Evolutionary conservation across 75 land plant species (phyloP).

Genomic region (Chamaecyparis obtusa): DNA sequence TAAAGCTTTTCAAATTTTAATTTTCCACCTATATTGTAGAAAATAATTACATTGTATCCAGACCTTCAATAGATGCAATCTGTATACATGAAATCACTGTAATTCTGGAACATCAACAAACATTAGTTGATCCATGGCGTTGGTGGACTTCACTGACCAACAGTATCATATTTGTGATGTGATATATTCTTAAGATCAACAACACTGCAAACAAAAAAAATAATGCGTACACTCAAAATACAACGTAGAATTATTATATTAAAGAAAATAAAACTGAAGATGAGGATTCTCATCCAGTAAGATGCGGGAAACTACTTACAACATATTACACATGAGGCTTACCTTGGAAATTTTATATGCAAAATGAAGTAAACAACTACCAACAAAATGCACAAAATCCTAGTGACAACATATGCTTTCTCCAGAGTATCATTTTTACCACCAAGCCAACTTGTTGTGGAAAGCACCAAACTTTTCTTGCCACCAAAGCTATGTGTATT

Average conservation of each 20-base stretch:
- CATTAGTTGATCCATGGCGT: not conserved
- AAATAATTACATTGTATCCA: not conserved
- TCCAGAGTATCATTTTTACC: conserved; percentile 90
- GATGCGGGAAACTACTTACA: not conserved
- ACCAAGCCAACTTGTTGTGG: conserved; percentile 86
- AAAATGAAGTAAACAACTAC: conserved; percentile 59
- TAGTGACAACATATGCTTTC: conserved; percentile 67
- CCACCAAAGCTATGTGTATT: conserved; percentile 80
- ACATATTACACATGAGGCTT: conserved; percentile 7
- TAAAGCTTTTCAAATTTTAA: too few species aligned
- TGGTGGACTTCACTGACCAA: not conserved
- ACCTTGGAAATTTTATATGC: conserved; percentile 64
- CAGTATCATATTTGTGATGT: not conserved
- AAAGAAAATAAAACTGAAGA: not conserved
- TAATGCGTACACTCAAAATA: not conserved
- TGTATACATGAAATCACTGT: not conserved
- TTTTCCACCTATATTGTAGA: too few species aligned
- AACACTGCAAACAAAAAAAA: not conserved
- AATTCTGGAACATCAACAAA: not conserved
- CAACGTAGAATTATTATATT: not conserved
- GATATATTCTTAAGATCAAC: not conserved
- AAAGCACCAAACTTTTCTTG: conserved; percentile 85
- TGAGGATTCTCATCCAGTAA: not conserved
- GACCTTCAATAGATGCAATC: not conserved
- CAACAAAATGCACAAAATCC: conserved; percentile 62